Base-by-base conservation (phyloP, 441 rosid genomes). In the Metrosideros polymorpha region DNA sequence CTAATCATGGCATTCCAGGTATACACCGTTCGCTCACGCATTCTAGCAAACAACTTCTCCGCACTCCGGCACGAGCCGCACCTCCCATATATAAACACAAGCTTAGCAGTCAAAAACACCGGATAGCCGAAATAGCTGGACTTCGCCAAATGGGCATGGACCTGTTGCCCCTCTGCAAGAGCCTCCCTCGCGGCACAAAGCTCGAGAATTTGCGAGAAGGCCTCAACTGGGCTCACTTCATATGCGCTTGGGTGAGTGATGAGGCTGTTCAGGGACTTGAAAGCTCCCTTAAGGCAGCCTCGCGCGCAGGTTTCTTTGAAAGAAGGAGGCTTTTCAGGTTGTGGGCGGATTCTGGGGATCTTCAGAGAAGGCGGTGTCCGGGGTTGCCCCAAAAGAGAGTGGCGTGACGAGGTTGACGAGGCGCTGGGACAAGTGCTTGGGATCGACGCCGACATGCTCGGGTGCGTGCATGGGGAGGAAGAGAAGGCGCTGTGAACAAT, bases 1-100 rank as follows among this genome's bases (percentile, higher is more conserved):
- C 96, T 96, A 22, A 96, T 84, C 92, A 95, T 90, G 39, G 98
- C 95, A 87, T 95, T 98, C 98, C 99, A 96, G 0, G 98, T 89
- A 84, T 94, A 95, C 50, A 91, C 50, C 22, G 90, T 93, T 90
- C 95, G 93, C 0, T 93, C 86, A 84, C 57, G 87, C 96, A 98
- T 94, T 93, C 88, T 85, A 89, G 91, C 98, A 29, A 95, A 98
- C 92, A 96, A 77, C 85, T 85, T 91, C 92, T 89, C 90, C 39
- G 99, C 99, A 39, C 92, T 90, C 82, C 49, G 63, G 25, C 92
- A 35, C 83, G 89, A 91, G 84, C 95, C 96, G 66, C 96, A 93
- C 82, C 92, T 95, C 1, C 94, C 95, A 51, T 95, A 95, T 98
- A 95, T 91, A 9, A 91, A 89, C 5, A 95, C 94, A 86, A 97